phyloP scores from a whole-genome alignment of 2,329 filamentous ascomycete species.

The Gaeumannomyces sp. region DNA sequence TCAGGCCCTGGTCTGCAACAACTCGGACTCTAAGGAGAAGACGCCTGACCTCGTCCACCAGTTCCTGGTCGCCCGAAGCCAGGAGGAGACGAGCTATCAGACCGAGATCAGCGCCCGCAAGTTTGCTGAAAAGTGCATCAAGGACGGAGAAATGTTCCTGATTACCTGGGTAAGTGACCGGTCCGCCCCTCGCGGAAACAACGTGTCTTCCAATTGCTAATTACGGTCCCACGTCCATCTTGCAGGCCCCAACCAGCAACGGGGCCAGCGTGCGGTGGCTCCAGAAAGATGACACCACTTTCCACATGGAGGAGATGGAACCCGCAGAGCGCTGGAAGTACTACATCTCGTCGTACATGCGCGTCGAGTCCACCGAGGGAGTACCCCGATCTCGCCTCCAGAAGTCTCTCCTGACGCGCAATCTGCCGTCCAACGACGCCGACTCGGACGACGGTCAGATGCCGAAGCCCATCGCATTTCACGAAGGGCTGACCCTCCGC shows the following conservation, averaged over 20 bases:
- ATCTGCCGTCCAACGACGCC: conserved; percentile 57
- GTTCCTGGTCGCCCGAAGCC: conserved; percentile 75
- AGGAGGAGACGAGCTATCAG: conserved; percentile 81
- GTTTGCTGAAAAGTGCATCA: conserved; percentile 85
- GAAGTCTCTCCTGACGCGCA: conserved; percentile 65
- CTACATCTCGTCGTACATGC: conserved; percentile 88
- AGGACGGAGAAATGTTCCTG: conserved; percentile 86
- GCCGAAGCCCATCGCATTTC: conserved; percentile 54
- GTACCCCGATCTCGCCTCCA: conserved; percentile 59
- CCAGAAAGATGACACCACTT: conserved; percentile 64
- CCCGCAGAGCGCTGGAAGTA: conserved; percentile 83
- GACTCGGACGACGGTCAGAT: conserved; percentile 58
- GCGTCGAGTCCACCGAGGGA: conserved; percentile 81
- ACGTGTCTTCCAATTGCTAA: conserved; percentile 14
- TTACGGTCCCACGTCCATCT: conserved; percentile 16
- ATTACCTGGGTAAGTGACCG: conserved; percentile 73
- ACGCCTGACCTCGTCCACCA: conserved; percentile 83
- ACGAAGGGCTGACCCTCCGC: conserved; percentile 64
- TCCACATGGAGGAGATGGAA: conserved; percentile 85
- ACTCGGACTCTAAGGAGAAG: conserved; percentile 84
- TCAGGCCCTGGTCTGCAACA: conserved; percentile 76
- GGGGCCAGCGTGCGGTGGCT: conserved; percentile 68
- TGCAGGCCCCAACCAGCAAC: conserved; percentile 57
- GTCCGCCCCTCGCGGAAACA: conserved; percentile 9
- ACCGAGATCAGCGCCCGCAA: conserved; percentile 86